Conservation (phyloP, 2,329 filamentous ascomycete genomes). For the Penicillium sp. region DNA sequence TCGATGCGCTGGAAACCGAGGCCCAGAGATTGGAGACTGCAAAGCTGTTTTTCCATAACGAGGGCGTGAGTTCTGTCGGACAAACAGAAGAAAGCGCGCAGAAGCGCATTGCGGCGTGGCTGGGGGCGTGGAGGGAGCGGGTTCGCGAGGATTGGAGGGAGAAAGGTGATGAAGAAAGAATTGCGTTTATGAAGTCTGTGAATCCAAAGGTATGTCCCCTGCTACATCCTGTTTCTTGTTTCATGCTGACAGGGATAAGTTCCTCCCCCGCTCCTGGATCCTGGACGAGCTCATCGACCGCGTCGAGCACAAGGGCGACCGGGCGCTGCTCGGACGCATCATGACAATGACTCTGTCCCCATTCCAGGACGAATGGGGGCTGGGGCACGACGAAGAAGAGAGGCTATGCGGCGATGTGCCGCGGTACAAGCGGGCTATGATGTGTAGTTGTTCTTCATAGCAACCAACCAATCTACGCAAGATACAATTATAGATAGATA, state of each 20-base stretch:
- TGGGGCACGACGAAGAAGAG: slow-evolving; percentile 68
- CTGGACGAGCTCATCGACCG: slow-evolving; percentile 87
- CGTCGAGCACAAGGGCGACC: slow-evolving; percentile 79
- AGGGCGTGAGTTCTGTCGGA: slow-evolving; percentile 59
- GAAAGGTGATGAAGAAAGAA: slow-evolving; percentile 59
- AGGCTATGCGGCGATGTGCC: slow-evolving; percentile 86
- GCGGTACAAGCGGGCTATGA: slow-evolving; percentile 70
- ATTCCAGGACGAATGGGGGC: slow-evolving; percentile 67
- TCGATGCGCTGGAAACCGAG: slow-evolving; percentile 62
- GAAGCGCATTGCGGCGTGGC: slow-evolving; percentile 69
- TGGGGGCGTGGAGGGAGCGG: slow-evolving; percentile 71
- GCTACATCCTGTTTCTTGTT: too few relatives aligned
- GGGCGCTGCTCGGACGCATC: slow-evolving; percentile 69
- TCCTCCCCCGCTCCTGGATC: slow-evolving; percentile 85
- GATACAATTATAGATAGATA: background rate
- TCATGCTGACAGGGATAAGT: too few relatives aligned
- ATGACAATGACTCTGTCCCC: slow-evolving; percentile 82
- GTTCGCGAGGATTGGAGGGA: slow-evolving; percentile 70
- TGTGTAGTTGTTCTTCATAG: slow-evolving; percentile 86
- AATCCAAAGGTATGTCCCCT: slow-evolving; percentile 85
- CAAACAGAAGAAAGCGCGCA: slow-evolving; percentile 62
- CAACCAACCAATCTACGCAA: background rate
- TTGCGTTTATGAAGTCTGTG: slow-evolving; percentile 71
- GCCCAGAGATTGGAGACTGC: slow-evolving; percentile 63
- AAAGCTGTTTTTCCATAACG: slow-evolving; percentile 72